phyloP scores from a whole-genome alignment of 768 basidiomycete species.

The Rhodotorula kratochvilovae region DNA sequence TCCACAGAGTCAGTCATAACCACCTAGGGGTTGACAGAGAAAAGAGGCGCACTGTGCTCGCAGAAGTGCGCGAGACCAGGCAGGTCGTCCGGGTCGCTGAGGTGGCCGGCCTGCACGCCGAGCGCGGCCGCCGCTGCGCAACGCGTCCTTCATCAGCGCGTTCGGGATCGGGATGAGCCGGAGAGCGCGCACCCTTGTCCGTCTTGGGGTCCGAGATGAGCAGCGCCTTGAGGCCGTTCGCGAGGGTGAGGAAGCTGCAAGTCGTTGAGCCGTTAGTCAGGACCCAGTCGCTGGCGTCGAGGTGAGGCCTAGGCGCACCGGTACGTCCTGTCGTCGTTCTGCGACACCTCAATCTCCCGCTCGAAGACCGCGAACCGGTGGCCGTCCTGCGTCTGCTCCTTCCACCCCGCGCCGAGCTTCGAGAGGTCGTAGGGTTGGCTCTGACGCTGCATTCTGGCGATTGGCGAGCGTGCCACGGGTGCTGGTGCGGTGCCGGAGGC shows the following conservation, averaged over 20 bases:
- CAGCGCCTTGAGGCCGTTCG: conserved; percentile 48
- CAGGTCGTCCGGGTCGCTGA: conserved; percentile 49
- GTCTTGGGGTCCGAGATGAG: conserved; percentile 48
- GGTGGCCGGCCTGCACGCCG: conserved; percentile 50
- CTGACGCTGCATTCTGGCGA: background rate
- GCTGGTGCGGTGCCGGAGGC: background rate
- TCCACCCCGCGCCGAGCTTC: background rate
- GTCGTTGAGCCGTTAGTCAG: background rate
- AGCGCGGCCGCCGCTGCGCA: conserved; percentile 46
- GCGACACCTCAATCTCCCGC: conserved; percentile 11
- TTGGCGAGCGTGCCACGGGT: background rate
- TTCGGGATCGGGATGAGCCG: too few species aligned
- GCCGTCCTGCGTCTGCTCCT: background rate
- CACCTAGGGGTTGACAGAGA: too few species aligned
- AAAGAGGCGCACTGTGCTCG: conserved; percentile 30
- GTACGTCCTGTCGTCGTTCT: conserved; percentile 20
- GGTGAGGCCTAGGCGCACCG: background rate
- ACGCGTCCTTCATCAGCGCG: background rate
- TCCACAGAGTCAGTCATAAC: too few species aligned
- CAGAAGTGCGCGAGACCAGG: conserved; percentile 51
- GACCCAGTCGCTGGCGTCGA: background rate
- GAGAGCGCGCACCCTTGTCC: conserved; percentile 44
- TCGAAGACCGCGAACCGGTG: background rate
- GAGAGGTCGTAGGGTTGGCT: background rate
- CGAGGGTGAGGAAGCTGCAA: conserved; percentile 45